Percentiles rank a stretch among this genome's conserved stretches.
Conservation (phyloP, 1,284 basidiomycete species). For the Puccinia horiana region DNA sequence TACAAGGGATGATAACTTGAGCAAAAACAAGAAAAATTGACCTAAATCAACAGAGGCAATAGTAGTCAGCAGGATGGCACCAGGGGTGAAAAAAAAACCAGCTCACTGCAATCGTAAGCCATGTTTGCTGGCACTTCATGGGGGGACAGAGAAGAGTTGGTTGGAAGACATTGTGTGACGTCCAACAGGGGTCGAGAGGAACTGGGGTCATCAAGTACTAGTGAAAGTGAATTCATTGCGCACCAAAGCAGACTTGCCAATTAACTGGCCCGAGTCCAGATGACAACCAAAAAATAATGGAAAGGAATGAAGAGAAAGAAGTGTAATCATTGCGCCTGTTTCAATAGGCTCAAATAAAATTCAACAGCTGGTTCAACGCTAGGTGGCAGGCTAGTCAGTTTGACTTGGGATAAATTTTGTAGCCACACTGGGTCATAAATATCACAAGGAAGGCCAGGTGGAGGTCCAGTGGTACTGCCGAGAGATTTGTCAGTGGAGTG, state of each 20-base stretch:
- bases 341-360: background rate
- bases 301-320: background rate
- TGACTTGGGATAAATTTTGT: background rate
- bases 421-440: conserved; percentile 16
- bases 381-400: background rate
- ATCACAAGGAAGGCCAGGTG: background rate
- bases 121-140: background rate
- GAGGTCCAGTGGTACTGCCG: background rate
- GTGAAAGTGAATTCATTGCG: background rate
- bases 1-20: no score
- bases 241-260: background rate
- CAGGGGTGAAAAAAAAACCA: no score
- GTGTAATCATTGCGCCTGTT: background rate
- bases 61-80: no score
- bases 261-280: conserved; percentile 4
- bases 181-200: background rate
- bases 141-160: no score
- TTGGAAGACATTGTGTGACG: no score
- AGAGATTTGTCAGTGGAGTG: background rate
- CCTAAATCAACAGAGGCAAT: no score
- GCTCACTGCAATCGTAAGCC: no score
- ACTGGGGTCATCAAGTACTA: background rate
- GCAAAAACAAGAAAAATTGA: no score
- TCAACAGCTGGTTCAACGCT: background rate
- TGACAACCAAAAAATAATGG: background rate